Conservation (phyloP, 306 rosid genomes). For the Prunus salicina region DNA sequence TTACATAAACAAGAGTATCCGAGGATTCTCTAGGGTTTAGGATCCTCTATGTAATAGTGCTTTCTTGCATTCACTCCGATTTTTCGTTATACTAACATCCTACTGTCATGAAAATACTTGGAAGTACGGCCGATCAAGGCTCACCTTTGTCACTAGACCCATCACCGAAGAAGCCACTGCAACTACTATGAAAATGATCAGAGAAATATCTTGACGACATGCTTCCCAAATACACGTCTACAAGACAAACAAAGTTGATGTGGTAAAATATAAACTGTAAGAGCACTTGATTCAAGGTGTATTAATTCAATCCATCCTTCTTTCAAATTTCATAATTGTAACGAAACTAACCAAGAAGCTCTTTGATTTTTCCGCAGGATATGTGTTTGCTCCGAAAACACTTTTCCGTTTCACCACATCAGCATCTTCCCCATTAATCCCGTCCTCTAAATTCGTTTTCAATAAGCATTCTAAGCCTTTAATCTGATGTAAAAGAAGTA, state of each 20-base stretch:
- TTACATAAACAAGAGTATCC: too few relatives aligned
- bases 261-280: too few relatives aligned
- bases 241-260: neutral
- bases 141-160: constrained; percentile 87
- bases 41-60: too few relatives aligned
- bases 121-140: constrained; percentile 7
- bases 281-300: too few relatives aligned
- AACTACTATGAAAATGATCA: constrained; percentile 88
- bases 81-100: too few relatives aligned
- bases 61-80: neutral
- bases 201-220: constrained; percentile 87
- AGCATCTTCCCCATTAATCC: constrained; percentile 61
- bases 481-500: constrained; percentile 43
- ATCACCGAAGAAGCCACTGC: constrained; percentile 85
- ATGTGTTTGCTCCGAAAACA: constrained; percentile 65
- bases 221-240: constrained; percentile 95
- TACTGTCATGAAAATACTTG: too few relatives aligned
- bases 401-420: constrained; percentile 54
- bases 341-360: constrained; percentile 51
- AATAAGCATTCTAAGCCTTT: constrained; percentile 54
- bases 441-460: constrained; percentile 66
- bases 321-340: constrained; percentile 1
- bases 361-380: constrained; percentile 72
- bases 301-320: too few relatives aligned
- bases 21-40: too few relatives aligned